These are phyloP conservation scores for Rickenella mellea DNA, from an alignment of 768 basidiomycete species.

Conservation along the genomic window DNA sequence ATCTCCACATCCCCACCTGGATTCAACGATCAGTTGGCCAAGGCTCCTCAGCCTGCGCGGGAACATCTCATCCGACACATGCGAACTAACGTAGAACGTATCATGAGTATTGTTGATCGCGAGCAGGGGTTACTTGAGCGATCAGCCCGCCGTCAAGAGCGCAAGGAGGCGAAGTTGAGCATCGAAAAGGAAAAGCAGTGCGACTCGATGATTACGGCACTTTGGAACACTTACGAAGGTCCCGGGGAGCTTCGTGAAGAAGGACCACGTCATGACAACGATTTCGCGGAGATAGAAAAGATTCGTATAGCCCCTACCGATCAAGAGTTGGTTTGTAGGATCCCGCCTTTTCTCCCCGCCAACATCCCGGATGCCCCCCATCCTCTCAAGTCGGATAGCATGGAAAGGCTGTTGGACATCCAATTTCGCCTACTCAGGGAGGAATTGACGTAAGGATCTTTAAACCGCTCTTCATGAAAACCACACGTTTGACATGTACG, in stretches of 20 bases:
- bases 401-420: constrained; percentile 60
- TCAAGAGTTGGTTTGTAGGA: constrained; percentile 42
- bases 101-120: constrained; percentile 17
- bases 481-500: neutral
- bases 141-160: no score
- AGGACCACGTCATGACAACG: constrained; percentile 64
- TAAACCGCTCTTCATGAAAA: neutral
- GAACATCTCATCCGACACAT: constrained; percentile 10
- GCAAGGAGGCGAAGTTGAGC: no score
- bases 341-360: constrained; percentile 51
- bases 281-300: constrained; percentile 39
- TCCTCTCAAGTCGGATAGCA: constrained; percentile 43
- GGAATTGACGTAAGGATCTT: constrained; percentile 59
- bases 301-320: constrained; percentile 69
- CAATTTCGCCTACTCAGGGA: constrained; percentile 71
- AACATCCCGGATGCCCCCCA: constrained; percentile 55
- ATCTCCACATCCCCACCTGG: constrained; percentile 10
- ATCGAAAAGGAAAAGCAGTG: no score
- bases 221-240: constrained; percentile 26
- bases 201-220: constrained; percentile 12
- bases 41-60: constrained; percentile 1
- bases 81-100: constrained; percentile 8
- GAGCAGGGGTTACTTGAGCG: constrained; percentile 5
- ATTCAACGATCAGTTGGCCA: constrained; percentile 13
- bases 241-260: constrained; percentile 40